Base-by-base conservation (phyloP, 192 early-diverging fungal species). In the Haplosporangium gracile region DNA sequence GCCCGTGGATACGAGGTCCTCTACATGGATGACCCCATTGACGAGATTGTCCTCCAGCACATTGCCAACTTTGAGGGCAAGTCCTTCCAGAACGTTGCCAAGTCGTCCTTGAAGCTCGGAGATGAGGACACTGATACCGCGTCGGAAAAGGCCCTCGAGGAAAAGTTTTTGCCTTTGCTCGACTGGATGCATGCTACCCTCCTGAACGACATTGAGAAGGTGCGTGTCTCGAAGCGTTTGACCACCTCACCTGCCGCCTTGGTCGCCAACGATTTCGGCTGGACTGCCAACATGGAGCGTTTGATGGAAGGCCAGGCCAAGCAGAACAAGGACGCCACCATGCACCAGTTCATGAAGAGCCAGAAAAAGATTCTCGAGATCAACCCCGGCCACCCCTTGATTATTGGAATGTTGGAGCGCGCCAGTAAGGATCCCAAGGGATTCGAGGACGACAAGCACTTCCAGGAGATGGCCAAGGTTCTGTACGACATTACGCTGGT, bases 1-100 rank as follows among this genome's bases (percentile, higher is more conserved):
- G 95, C 95, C 29, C 94, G 96, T 74, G 97, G 96, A 38, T 95
- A 95, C 84, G 96, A 99, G 83, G 97, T 99, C 29, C 90, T 98
- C 70, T 95, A 95, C 85, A 91, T 96, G 90, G 90, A 89, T 70
- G 94, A 95, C 55, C 88, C 93, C 45, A 89, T 96, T 75, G 95
- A 96, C 77, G 95, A 96, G 88, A 95, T 94, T 88, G 88, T 96
- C 72, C 89, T 95, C 88, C 91, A 94, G 57, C 93, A 94, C 53
- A 88, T 98, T 47, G 82, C 82, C 15, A 93, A 92, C 43, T 98
- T 93, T 88, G 91, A 96, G 70, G 95, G 94, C 49, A 95, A 97
- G 89, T 82, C 88, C 47, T 94, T 99, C 86, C 89, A 89, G 83
- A 98, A 97, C 57, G 91, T 94, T 24, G 93, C 88, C 68, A 92